These are phyloP conservation scores for Xylariaceae sp. DNA, from an alignment of 2,329 filamentous ascomycete genomes.

Conservation along the genomic window DNA sequence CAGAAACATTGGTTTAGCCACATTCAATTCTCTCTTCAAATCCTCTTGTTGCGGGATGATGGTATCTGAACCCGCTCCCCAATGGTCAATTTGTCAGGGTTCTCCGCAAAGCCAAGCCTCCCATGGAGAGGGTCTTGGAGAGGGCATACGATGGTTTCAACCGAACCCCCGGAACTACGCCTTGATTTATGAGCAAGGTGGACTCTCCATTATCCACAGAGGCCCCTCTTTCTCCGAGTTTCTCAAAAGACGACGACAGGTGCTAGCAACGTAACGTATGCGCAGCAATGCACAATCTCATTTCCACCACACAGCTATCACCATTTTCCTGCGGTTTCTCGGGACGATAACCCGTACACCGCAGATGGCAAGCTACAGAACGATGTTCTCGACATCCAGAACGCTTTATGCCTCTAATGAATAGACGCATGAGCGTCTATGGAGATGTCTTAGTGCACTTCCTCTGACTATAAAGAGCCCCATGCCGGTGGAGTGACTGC, in stretches of 20 bases:
- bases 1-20: too few relatives aligned
- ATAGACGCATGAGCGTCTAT: background rate
- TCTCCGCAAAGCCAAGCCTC: constrained; percentile 20
- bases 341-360: constrained; percentile 20
- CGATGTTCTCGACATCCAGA: background rate
- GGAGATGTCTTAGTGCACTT: background rate
- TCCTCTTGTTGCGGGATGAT: background rate
- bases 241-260: background rate
- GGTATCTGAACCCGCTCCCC: background rate
- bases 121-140: background rate
- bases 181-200: background rate
- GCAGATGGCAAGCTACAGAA: background rate
- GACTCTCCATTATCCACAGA: background rate
- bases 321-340: constrained; percentile 15
- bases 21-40: background rate
- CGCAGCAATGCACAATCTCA: constrained; percentile 15
- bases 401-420: background rate
- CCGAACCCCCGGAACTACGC: constrained; percentile 10
- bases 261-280: too few relatives aligned
- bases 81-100: constrained; percentile 5
- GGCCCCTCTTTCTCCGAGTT: constrained; percentile 6
- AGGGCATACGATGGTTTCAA: background rate
- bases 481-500: background rate
- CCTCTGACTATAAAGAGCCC: constrained; percentile 1
- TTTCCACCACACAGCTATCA: constrained; percentile 25